Conservation (phyloP, 1,139 yeast species). For the Yamadazyma blattariae region DNA sequence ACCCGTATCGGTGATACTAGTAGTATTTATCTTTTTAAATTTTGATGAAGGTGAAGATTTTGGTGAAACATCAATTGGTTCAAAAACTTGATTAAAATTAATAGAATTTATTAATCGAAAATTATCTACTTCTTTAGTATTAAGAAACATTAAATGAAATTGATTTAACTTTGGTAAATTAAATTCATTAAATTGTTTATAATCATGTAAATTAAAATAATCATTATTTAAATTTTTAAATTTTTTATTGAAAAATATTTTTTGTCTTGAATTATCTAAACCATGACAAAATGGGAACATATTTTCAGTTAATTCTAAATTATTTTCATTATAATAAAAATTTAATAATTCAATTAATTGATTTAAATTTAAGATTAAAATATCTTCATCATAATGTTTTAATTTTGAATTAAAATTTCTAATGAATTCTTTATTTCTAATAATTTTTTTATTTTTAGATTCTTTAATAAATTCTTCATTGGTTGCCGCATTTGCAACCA, state of each 20-base stretch:
- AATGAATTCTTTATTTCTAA: not conserved
- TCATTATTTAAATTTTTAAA: conserved; percentile 12
- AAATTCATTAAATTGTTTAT: conserved; percentile 8
- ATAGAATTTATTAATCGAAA: conserved; percentile 13
- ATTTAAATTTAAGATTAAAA: conserved; percentile 13
- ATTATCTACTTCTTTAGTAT: conserved; percentile 10
- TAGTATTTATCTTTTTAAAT: not conserved
- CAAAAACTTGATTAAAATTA: conserved; percentile 8
- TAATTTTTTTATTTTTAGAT: too few species aligned
- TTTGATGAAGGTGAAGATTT: not conserved
- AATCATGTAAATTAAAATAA: conserved; percentile 10
- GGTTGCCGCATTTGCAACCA: too few species aligned
- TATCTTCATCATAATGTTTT: conserved; percentile 9
- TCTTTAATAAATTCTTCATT: too few species aligned
- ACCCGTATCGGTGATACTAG: not conserved
- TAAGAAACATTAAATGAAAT: conserved; percentile 14
- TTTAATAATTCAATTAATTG: conserved; percentile 20
- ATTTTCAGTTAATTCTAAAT: conserved; percentile 13
- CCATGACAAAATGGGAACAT: conserved; percentile 40
- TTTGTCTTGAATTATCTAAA: conserved; percentile 24
- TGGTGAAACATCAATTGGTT: conserved; percentile 1
- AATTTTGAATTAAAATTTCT: conserved; percentile 13
- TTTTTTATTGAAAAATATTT: conserved; percentile 20
- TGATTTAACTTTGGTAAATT: conserved; percentile 9
- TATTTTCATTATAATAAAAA: conserved; percentile 22